Percentiles rank a stretch among this genome's conserved stretches.
These are phyloP conservation scores for Sarocladium brachiariae DNA, from an alignment of 2,329 filamentous ascomycete species.

Conservation along the genomic window DNA sequence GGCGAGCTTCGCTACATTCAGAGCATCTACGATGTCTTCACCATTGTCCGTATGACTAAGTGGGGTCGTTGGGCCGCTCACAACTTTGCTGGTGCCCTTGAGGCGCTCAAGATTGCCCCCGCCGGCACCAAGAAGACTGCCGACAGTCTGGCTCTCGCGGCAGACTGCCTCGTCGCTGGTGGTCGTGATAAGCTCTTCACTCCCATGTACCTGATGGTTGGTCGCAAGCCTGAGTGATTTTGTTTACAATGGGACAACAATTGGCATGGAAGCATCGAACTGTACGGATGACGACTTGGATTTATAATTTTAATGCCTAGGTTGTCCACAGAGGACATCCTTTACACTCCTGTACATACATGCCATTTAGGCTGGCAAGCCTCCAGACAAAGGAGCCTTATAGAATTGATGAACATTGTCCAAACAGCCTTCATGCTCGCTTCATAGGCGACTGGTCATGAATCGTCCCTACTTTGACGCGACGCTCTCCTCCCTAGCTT, in stretches of 20 bases:
- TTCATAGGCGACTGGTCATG: no score
- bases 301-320: conserved; percentile 8
- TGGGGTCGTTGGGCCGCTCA: conserved; percentile 70
- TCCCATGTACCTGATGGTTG: conserved; percentile 97
- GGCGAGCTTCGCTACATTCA: conserved; percentile 81
- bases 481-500: background rate
- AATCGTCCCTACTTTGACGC: background rate
- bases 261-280: background rate
- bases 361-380: background rate
- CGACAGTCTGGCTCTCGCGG: conserved; percentile 74
- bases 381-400: background rate
- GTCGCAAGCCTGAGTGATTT: conserved; percentile 60
- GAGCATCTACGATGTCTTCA: conserved; percentile 71
- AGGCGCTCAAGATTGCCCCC: conserved; percentile 69
- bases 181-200: conserved; percentile 90
- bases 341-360: conserved; percentile 2
- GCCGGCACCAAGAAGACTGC: conserved; percentile 91
- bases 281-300: conserved; percentile 1
- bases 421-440: no score
- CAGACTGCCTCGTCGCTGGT: conserved; percentile 80
- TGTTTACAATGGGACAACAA: background rate
- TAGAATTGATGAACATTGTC: conserved; percentile 4
- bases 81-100: conserved; percentile 67
- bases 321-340: background rate
- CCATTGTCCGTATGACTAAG: conserved; percentile 83